Evolutionary conservation across 2,329 filamentous ascomycete species (phyloP), one percentile per base, ranked within the genome.

Genomic region (Pseudogymnoascus sp.): DNA sequence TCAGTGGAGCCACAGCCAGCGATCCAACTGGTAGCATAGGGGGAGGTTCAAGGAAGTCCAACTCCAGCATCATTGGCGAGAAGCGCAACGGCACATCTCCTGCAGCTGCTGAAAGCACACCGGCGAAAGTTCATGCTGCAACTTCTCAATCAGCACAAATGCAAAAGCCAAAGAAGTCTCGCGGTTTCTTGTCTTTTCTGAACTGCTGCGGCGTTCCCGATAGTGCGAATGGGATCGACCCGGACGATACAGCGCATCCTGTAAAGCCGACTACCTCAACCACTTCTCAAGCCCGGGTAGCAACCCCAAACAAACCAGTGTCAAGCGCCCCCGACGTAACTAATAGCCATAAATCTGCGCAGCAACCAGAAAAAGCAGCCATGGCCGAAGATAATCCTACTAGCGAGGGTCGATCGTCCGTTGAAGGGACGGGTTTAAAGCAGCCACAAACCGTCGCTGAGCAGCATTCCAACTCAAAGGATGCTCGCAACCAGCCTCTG

Each of bases 1-100:
- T 87, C 65, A 86, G 82, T 73, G 84, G 84, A 69, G 80, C 78
- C 55, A 85, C 84, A 60, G 80, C 80, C 62, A 81, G 78, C 73
- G 83, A 86, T 67, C 77, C 81, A 62, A 78, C 81, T 72, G 85
- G 84, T 69, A 88, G 84, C 71, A 84, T 86, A 68, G 81, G 83
- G 67, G 81, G 81, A 63, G 80, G 81, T 67, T 89, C 87, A 58
- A 88, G 84, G 74, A 84, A 84, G 68, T 87, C 84, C 64, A 85
- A 81, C 75, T 78, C 80, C 67, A 89, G 86, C 75, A 84, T 87
- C 69, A 75, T 84, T 62, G 85, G 81, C 65, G 79, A 82, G 67
- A 81, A 83, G 69, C 80, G 84, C 70, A 88, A 88, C 76, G 84
- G 84, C 68, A 78, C 68, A 80, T 78, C 70, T 62, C 67, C 68